These are phyloP conservation scores for Acorus calamus DNA, from an alignment of 106 monocot species.

Conservation along the genomic window DNA sequence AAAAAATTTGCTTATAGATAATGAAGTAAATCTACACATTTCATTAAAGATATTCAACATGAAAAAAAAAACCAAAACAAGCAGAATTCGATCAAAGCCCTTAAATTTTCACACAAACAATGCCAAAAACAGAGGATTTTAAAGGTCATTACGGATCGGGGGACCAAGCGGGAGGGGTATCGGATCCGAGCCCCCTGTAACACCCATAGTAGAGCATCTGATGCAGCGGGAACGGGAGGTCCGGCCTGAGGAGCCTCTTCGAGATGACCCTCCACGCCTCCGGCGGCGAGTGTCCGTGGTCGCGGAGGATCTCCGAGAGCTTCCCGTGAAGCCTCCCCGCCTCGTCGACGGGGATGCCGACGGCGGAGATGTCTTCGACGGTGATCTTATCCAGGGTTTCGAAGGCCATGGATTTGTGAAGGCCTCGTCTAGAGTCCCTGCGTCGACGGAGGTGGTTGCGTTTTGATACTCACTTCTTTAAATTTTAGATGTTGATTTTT, in stretches of 20 bases:
- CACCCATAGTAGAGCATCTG: conserved; percentile 77
- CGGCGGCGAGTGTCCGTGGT: conserved; percentile 30
- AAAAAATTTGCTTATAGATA: too few relatives aligned
- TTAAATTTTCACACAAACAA: too few relatives aligned
- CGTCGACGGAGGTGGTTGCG: too few relatives aligned
- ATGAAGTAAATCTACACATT: too few relatives aligned
- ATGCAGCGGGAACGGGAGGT: conserved; percentile 49
- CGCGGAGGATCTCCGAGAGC: conserved; percentile 26
- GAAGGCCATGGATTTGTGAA: conserved; percentile 7
- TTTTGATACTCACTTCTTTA: too few relatives aligned
- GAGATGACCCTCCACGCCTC: conserved; percentile 41
- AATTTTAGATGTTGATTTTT: too few relatives aligned
- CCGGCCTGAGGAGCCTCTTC: conserved; percentile 26
- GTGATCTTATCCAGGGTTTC: conserved; percentile 25
- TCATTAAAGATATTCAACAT: too few relatives aligned
- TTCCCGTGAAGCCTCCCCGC: conserved; percentile 30
- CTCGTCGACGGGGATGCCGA: conserved; percentile 30
- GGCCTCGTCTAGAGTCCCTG: too few relatives aligned
- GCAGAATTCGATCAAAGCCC: too few relatives aligned
- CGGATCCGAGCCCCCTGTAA: conserved; percentile 26
- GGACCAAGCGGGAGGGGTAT: conserved; percentile 51
- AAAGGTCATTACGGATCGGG: conserved; percentile 30
- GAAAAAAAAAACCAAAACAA: too few relatives aligned
- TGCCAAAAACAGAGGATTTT: too few relatives aligned
- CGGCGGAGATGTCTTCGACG: conserved; percentile 32